Percentiles rank a stretch among this genome's conserved stretches.
These are phyloP conservation scores for Boletus fagicola DNA, from an alignment of 768 basidiomycete genomes.

Conservation along the genomic window DNA sequence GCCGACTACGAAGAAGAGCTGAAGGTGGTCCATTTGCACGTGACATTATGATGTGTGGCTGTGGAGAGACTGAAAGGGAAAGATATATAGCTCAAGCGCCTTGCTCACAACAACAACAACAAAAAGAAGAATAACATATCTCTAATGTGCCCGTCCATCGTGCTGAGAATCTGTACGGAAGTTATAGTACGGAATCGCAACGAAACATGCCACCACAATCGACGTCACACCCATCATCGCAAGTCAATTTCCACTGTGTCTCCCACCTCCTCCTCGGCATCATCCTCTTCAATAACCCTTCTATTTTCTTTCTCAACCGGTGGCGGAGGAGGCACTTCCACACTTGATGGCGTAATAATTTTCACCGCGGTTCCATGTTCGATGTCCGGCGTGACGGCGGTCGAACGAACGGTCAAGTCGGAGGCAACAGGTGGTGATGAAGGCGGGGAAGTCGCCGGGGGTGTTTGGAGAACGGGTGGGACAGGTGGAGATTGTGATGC, in stretches of 20 bases:
- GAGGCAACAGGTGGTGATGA: conserved; percentile 23
- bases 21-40: conserved; percentile 10
- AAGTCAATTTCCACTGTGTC: conserved; percentile 73
- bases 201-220: neutral
- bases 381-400: neutral
- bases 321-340: conserved; percentile 79
- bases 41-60: conserved; percentile 15
- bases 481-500: conserved; percentile 14
- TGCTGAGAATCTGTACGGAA: neutral
- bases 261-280: conserved; percentile 72
- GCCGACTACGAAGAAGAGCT: neutral
- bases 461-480: conserved; percentile 2
- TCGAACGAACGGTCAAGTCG: conserved; percentile 14
- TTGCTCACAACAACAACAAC: neutral
- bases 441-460: conserved; percentile 34
- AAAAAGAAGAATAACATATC: conserved; percentile 9
- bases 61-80: neutral
- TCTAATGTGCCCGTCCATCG: conserved; percentile 5
- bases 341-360: conserved; percentile 57
- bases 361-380: conserved; percentile 19
- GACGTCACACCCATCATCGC: conserved; percentile 33
- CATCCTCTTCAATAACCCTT: conserved; percentile 45
- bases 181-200: neutral
- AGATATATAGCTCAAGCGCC: neutral
- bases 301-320: conserved; percentile 70